Conservation (phyloP, 257 asterid species). For the Fraxinus anomala region DNA sequence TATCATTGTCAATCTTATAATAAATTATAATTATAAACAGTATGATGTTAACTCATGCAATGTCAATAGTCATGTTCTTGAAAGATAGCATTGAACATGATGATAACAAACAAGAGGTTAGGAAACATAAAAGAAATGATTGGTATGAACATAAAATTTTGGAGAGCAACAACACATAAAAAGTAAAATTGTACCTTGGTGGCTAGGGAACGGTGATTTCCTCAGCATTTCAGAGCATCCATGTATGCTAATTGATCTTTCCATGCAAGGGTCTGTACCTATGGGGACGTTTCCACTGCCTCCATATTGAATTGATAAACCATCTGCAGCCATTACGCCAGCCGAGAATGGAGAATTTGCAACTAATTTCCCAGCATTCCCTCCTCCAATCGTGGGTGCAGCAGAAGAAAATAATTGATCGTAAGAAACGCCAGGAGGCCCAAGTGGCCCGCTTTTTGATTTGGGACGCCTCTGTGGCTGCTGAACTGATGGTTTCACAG, state of each 20-base stretch:
- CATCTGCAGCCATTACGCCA: constrained; percentile 62
- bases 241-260: constrained; percentile 82
- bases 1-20: background rate
- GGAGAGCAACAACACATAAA: constrained; percentile 10
- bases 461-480: constrained; percentile 77
- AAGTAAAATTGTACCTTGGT: constrained; percentile 47
- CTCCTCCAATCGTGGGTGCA: constrained; percentile 48
- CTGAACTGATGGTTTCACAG: constrained; percentile 54
- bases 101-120: background rate
- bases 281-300: constrained; percentile 48
- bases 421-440: constrained; percentile 78
- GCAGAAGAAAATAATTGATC: constrained; percentile 83
- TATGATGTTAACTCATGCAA: background rate
- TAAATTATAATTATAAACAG: background rate
- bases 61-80: background rate
- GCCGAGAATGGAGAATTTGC: constrained; percentile 72
- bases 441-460: constrained; percentile 97
- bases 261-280: constrained; percentile 71
- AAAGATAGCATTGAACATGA: background rate
- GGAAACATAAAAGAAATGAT: background rate
- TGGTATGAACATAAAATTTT: background rate
- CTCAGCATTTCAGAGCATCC: constrained; percentile 73
- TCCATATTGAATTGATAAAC: constrained; percentile 49
- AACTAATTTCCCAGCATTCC: constrained; percentile 41
- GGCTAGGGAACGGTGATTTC: constrained; percentile 55